phyloP scores from a whole-genome alignment of 345 rosid genomes.

The Gossypioides kirkii region DNA sequence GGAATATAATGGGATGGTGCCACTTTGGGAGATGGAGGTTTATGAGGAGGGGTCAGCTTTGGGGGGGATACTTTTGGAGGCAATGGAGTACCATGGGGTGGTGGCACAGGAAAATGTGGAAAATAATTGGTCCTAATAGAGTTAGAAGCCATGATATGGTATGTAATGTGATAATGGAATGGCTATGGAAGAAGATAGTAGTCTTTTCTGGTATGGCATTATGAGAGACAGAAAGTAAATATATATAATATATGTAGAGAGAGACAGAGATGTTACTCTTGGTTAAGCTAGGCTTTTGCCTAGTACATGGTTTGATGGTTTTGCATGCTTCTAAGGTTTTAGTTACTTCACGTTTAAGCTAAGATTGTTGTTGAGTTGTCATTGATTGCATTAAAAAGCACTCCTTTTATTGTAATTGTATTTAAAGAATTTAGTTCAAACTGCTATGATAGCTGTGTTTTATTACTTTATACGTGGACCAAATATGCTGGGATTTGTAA shows the following conservation, averaged over 20 bases:
- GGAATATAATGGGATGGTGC: slow-evolving; percentile 16
- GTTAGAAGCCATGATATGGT: slow-evolving; percentile 22
- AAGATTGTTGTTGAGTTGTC: slow-evolving; percentile 33
- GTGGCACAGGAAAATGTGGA: slow-evolving; percentile 32
- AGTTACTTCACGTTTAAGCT: slow-evolving; percentile 35
- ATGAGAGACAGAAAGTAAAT: background rate
- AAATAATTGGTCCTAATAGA: slow-evolving; percentile 14
- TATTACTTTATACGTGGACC: background rate
- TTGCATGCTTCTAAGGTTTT: slow-evolving; percentile 32
- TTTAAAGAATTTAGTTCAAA: background rate
- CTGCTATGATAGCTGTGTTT: background rate
- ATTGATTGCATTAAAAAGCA: slow-evolving; percentile 43
- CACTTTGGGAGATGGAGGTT: background rate
- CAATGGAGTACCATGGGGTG: slow-evolving; percentile 5
- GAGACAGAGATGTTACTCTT: slow-evolving; percentile 17
- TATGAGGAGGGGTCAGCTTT: too few species aligned
- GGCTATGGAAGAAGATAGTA: slow-evolving; percentile 2
- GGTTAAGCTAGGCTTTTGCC: background rate
- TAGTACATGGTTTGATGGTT: background rate
- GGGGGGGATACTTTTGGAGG: slow-evolving; percentile 9
- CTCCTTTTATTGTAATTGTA: slow-evolving; percentile 12
- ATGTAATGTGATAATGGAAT: background rate
- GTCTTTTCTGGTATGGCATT: background rate
- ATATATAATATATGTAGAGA: background rate
- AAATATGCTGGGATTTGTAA: background rate